phyloP scores from a whole-genome alignment of 75 land plant species.

The Pinus taeda region DNA sequence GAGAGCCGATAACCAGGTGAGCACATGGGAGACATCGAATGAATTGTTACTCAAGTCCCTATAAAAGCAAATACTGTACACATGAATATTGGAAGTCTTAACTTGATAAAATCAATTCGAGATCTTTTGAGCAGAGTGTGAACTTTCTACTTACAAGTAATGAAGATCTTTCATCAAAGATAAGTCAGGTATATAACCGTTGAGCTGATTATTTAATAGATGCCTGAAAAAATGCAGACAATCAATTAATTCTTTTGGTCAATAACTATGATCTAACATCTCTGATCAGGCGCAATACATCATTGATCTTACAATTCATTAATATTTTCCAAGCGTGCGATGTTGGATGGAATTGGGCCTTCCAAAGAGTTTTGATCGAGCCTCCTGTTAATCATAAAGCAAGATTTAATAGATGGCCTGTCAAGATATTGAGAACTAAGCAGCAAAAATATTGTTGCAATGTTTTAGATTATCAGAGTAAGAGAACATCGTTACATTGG shows the following conservation, averaged over 20 bases:
- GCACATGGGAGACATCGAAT: slow-evolving; percentile 46
- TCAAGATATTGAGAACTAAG: too few relatives aligned
- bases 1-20: slow-evolving; percentile 45
- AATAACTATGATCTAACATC: not conserved
- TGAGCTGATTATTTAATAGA: slow-evolving; percentile 49
- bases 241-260: not conserved
- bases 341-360: slow-evolving; percentile 44
- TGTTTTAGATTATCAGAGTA: too few relatives aligned
- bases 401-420: not conserved
- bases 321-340: slow-evolving; percentile 45
- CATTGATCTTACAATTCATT: slow-evolving; percentile 42
- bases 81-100: not conserved
- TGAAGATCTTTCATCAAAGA: slow-evolving; percentile 42
- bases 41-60: slow-evolving; percentile 63
- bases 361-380: slow-evolving; percentile 50
- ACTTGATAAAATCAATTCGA: not conserved
- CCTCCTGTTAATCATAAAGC: slow-evolving; percentile 31
- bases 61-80: not conserved
- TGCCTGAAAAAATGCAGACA: slow-evolving; percentile 29
- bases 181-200: slow-evolving; percentile 57
- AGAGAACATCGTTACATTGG: too few relatives aligned
- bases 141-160: slow-evolving; percentile 46
- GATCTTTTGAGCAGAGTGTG: not conserved
- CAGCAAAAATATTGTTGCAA: too few relatives aligned
- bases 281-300: too few relatives aligned